Conservation (phyloP, 2,329 filamentous ascomycete genomes). For the Drechslera avenae region DNA sequence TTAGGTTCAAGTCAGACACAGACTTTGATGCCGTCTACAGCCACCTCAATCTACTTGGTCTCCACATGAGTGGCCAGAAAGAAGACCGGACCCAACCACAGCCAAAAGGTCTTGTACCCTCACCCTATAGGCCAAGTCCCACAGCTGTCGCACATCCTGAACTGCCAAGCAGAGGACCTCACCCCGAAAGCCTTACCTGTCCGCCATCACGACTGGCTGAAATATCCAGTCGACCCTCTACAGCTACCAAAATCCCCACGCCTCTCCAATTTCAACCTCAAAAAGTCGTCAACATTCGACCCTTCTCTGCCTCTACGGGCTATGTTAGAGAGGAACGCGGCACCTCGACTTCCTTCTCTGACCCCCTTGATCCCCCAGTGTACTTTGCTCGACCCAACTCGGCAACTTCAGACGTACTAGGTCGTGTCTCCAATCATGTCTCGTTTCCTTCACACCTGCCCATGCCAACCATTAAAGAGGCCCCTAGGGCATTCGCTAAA, state of each 20-base stretch:
- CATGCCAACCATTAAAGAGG: conserved; percentile 10
- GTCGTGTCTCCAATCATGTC: conserved; percentile 1
- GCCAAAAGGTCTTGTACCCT: conserved; percentile 8
- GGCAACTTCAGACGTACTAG: conserved; percentile 20
- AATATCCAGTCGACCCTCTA: conserved; percentile 30
- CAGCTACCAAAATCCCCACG: conserved; percentile 21
- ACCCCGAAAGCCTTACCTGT: conserved; percentile 22
- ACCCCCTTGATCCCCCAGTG: conserved; percentile 32
- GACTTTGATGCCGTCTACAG: conserved; percentile 46
- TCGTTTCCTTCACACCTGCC: conserved; percentile 4
- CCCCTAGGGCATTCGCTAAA: conserved; percentile 1
- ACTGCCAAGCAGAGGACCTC: not conserved
- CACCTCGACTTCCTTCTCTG: conserved; percentile 1
- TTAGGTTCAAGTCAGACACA: conserved; percentile 48
- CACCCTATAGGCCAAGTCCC: not conserved
- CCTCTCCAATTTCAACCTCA: conserved; percentile 14
- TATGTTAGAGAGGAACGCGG: not conserved
- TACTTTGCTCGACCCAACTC: conserved; percentile 36
- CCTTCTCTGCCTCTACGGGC: conserved; percentile 23
- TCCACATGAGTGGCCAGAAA: conserved; percentile 31
- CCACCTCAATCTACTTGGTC: conserved; percentile 43
- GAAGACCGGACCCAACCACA: conserved; percentile 17
- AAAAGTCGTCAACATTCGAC: conserved; percentile 19
- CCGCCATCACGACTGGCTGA: conserved; percentile 36
- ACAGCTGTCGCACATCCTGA: conserved; percentile 2